Evolutionary conservation across 1,284 basidiomycete species (phyloP), one percentile per base, ranked within the genome.

Genomic region (Apiotrichum brassicae): DNA sequence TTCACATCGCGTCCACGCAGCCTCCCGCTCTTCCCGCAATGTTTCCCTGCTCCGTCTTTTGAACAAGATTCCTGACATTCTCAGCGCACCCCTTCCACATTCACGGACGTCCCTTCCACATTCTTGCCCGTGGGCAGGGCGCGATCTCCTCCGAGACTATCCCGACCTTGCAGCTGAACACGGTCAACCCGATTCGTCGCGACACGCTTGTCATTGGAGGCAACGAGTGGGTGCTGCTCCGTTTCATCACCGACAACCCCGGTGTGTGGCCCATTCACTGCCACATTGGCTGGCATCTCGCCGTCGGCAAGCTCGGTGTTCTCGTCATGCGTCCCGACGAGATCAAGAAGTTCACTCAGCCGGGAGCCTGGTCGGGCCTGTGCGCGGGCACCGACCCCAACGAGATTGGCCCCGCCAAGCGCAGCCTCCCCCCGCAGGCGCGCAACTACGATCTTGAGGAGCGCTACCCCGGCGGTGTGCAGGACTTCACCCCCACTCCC

Each of bases 151-250:
- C 48, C 6, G 55, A 45, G 0, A 32, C 49, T 8, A 57, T 63
- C 43, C n/a, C 35, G 22, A 38, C 16, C 16, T n/a, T 50, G 18
- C 34, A 3, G 12, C 51, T 68, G 28, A 66, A 69, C 42, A 54
- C 64, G 7, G 50, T 33, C 11, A 74, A 72, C 47, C 72, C 74
- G 7, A 49, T 72, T 14, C 63, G 74, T 18, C 59, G 73, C 28
- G 74, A 76, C 48, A 68, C 65, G n/a, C 43, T 73, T 22, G 53
- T 62, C n/a, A 61, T 75, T 8, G 47, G 58, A 4, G 58, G 59
- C 43, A 51, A 37, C 39, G 39, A 34, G 3, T 65, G 57, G 43
- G 60, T 58, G 2, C 56, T 73, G 23, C 42, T 70, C 30, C 51
- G 60, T 26, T 37, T 60, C 26, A 49, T 46, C 19, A 58, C 56